These are phyloP conservation scores for Lodderomyces margitis DNA, from an alignment of 1,139 yeast genomes.

Conservation along the genomic window DNA sequence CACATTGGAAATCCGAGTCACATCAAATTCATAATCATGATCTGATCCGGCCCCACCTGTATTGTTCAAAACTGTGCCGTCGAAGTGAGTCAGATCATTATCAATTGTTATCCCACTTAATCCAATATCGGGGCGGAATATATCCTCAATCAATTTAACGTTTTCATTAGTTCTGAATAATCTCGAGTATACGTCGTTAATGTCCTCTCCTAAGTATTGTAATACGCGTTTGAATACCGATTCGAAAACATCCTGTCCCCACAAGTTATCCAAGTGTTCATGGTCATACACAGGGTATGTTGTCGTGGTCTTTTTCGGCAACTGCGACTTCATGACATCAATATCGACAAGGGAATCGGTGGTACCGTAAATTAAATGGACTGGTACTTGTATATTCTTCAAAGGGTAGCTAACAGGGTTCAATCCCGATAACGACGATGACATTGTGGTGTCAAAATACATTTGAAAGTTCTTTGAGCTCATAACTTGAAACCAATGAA, in stretches of 20 bases:
- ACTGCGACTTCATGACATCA: slow-evolving; percentile 61
- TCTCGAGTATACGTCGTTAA: slow-evolving; percentile 12
- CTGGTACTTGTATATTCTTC: slow-evolving; percentile 63
- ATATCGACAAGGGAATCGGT: slow-evolving; percentile 84
- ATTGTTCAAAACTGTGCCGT: neutral
- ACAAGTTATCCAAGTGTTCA: slow-evolving; percentile 85
- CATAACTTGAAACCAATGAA: slow-evolving; percentile 95
- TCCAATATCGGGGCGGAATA: slow-evolving; percentile 4
- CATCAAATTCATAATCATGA: neutral
- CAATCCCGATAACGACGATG: slow-evolving; percentile 35
- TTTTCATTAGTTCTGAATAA: slow-evolving; percentile 8
- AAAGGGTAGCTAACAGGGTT: slow-evolving; percentile 44
- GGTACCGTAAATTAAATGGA: slow-evolving; percentile 76
- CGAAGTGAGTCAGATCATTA: neutral
- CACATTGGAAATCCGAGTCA: slow-evolving; percentile 1
- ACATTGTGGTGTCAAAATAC: slow-evolving; percentile 60
- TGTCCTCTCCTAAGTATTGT: slow-evolving; percentile 29
- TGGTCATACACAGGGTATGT: slow-evolving; percentile 55
- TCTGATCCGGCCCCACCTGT: neutral
- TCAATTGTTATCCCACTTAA: neutral
- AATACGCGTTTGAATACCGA: slow-evolving; percentile 48
- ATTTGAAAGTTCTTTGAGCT: slow-evolving; percentile 78
- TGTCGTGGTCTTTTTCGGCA: slow-evolving; percentile 37
- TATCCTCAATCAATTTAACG: slow-evolving; percentile 14
- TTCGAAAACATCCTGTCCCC: slow-evolving; percentile 73